Conservation (phyloP, 768 basidiomycete genomes). For the Mrakia frigida region DNA sequence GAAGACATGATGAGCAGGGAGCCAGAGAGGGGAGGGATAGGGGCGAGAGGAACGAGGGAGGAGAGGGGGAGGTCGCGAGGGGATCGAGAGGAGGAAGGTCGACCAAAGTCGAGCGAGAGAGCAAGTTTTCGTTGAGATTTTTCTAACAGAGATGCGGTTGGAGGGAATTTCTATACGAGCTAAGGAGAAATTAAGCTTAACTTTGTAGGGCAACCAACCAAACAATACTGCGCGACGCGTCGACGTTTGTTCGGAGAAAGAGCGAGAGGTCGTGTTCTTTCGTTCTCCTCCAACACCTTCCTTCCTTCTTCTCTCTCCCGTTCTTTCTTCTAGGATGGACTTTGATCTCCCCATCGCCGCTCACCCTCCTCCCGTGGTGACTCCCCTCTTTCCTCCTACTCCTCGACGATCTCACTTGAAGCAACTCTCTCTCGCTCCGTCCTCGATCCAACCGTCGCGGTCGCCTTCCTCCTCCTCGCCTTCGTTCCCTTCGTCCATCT, state of each 20-base stretch:
- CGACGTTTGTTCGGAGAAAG: too few species aligned
- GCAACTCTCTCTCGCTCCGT: constrained; percentile 14
- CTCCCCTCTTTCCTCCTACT: neutral
- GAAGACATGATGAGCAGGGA: neutral
- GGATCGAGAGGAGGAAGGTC: too few species aligned
- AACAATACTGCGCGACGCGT: neutral
- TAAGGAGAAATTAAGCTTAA: neutral
- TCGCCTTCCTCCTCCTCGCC: neutral
- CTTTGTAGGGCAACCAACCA: neutral
- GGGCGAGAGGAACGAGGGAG: too few species aligned
- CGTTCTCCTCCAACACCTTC: neutral
- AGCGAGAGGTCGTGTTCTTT: too few species aligned
- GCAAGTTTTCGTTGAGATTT: too few species aligned
- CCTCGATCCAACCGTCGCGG: neutral
- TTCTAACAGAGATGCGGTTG: too few species aligned
- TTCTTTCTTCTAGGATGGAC: neutral
- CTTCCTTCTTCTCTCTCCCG: neutral
- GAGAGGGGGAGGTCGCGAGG: too few species aligned
- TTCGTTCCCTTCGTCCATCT: neutral
- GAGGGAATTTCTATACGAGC: too few species aligned
- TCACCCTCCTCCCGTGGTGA: neutral
- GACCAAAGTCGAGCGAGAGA: too few species aligned
- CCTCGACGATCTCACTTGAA: constrained; percentile 12
- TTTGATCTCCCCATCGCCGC: neutral
- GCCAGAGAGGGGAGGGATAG: too few species aligned